These are phyloP conservation scores for Neofusicoccum kwambonambiense DNA, from an alignment of 2,329 filamentous ascomycete species.

Conservation along the genomic window DNA sequence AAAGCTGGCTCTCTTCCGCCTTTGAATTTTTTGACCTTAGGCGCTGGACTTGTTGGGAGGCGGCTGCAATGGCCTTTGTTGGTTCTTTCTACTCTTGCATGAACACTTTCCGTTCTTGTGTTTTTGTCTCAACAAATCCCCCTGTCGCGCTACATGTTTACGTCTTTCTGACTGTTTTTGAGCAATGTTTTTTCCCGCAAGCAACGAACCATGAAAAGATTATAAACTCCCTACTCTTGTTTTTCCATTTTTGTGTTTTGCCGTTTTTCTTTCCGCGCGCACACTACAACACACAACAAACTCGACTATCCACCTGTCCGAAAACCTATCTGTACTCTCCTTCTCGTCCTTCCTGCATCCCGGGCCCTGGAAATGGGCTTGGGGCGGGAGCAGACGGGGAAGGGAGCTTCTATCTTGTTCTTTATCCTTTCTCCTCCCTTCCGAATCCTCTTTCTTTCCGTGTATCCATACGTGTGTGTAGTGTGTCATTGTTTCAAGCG, in stretches of 20 bases:
- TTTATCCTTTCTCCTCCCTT: background rate
- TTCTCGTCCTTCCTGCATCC: background rate
- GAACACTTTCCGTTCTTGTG: background rate
- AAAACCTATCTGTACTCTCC: background rate
- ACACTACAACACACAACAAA: background rate
- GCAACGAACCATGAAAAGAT: conserved; percentile 9
- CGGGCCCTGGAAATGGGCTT: background rate
- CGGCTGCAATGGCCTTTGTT: background rate
- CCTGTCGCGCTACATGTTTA: conserved; percentile 6
- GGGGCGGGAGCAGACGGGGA: background rate
- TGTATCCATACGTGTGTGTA: conserved; percentile 10
- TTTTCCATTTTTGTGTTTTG: background rate
- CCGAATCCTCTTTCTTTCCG: background rate
- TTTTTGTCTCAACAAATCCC: background rate
- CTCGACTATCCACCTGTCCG: background rate
- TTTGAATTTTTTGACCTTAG: background rate
- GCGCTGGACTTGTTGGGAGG: too few species aligned
- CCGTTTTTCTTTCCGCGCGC: background rate
- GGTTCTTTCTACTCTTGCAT: background rate
- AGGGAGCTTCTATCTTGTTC: background rate
- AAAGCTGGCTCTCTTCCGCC: background rate
- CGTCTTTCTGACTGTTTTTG: background rate
- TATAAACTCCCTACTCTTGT: conserved; percentile 5
- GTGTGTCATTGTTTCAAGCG: background rate
- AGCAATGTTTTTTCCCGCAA: background rate